These are phyloP conservation scores for Echites panduratus DNA, from an alignment of 257 asterid genomes.

Conservation along the genomic window DNA sequence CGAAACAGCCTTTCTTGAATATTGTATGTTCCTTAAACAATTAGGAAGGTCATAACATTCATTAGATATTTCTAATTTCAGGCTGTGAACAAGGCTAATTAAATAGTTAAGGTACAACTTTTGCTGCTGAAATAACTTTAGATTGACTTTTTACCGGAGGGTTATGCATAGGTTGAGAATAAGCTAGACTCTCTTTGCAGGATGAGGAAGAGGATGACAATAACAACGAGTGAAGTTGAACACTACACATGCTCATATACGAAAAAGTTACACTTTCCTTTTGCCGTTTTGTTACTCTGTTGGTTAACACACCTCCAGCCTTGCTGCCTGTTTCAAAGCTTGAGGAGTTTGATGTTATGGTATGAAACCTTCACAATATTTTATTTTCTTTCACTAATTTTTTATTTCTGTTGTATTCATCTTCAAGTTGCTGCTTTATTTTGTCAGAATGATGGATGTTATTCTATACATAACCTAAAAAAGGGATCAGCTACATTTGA, in stretches of 20 bases:
- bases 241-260: neutral
- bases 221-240: slow-evolving; percentile 38
- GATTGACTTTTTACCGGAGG: neutral
- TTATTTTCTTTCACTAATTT: no score
- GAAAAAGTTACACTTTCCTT: neutral
- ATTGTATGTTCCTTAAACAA: neutral
- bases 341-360: no score
- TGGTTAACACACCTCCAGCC: neutral
- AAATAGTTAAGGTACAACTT: neutral
- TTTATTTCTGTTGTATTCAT: no score
- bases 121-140: neutral
- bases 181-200: slow-evolving; percentile 2
- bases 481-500: neutral
- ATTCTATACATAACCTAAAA: neutral
- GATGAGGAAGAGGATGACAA: slow-evolving; percentile 55
- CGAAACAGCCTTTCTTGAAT: neutral
- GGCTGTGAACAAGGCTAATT: neutral
- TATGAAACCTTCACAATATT: no score
- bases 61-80: neutral
- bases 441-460: neutral
- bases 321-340: no score
- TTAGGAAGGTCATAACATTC: neutral
- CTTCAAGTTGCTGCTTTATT: no score
- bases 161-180: neutral
- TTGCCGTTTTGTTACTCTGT: neutral